These are phyloP conservation scores for Phytophthora quininea DNA, from an alignment of 352 stramenopile species.

Conservation along the genomic window DNA sequence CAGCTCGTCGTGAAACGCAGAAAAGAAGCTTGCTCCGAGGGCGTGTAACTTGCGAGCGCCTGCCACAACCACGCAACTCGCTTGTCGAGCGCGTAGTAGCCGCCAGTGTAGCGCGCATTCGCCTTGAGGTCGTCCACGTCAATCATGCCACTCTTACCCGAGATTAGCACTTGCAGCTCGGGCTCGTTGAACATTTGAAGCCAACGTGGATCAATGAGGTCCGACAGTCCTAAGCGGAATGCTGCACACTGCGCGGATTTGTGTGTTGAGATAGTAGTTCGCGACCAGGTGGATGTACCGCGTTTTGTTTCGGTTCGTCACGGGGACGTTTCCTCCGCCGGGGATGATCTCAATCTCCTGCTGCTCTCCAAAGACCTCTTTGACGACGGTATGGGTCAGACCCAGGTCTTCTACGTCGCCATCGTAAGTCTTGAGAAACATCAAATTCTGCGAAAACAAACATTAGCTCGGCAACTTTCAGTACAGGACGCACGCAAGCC, in stretches of 20 bases:
- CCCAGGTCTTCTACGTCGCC: conserved; percentile 91
- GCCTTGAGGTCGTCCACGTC: conserved; percentile 85
- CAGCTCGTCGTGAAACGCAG: conserved; percentile 96
- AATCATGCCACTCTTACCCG: conserved; percentile 60
- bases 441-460: conserved; percentile 78
- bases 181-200: conserved; percentile 96
- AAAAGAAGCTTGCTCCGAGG: conserved; percentile 88
- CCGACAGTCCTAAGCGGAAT: conserved; percentile 92
- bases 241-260: conserved; percentile 92
- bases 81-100: conserved; percentile 92
- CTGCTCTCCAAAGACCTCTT: conserved; percentile 89
- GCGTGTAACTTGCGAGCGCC: conserved; percentile 72
- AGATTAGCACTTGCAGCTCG: conserved; percentile 96
- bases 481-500: not conserved
- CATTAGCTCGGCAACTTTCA: not conserved
- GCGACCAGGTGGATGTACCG: conserved; percentile 96
- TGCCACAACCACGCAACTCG: conserved; percentile 76
- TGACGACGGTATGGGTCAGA: conserved; percentile 91
- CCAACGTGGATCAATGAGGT: conserved; percentile 93
- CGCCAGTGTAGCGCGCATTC: conserved; percentile 91
- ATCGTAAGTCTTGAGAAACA: conserved; percentile 96
- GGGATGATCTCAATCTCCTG: conserved; percentile 90
- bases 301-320: conserved; percentile 94
- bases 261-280: conserved; percentile 96
- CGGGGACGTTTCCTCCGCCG: conserved; percentile 80